A percentile compares a stretch with the other conserved stretches of the same genome.
These are phyloP conservation scores for Corylus americana DNA, from an alignment of 306 rosid species.

Conservation along the genomic window DNA sequence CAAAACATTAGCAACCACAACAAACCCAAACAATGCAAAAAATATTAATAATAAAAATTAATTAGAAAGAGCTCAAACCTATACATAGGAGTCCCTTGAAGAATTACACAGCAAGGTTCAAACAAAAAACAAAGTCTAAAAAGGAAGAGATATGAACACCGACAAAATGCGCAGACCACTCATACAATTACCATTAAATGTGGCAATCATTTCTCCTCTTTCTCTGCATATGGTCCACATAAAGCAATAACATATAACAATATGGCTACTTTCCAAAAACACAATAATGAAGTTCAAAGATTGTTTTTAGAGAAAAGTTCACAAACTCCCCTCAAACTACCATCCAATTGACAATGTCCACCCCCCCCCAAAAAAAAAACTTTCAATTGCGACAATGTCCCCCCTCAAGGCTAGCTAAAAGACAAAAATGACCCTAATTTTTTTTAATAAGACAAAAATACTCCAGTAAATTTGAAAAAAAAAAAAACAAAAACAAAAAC, in stretches of 20 bases:
- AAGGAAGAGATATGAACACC: background rate
- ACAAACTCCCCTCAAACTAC: no score
- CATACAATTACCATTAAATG: background rate
- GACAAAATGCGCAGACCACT: background rate
- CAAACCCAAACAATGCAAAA: background rate
- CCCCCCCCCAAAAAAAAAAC: no score
- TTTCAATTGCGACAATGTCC: no score
- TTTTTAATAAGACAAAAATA: no score
- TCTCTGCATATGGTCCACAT: background rate
- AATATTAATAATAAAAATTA: background rate
- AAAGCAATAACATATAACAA: background rate
- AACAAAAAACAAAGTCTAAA: background rate
- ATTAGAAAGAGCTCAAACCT: background rate
- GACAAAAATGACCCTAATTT: no score
- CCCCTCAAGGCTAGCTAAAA: no score
- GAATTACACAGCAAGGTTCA: background rate
- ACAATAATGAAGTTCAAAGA: no score
- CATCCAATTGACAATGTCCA: no score
- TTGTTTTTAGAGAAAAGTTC: no score
- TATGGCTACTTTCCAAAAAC: no score
- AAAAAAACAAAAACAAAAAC: no score
- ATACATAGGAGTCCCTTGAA: background rate
- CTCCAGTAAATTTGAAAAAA: no score
- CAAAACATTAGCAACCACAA: background rate
- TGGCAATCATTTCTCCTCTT: background rate